Evolutionary conservation across 2,329 filamentous ascomycete genomes (phyloP), one percentile per base, ranked within the genome.

Genomic region (Fusarium napiforme): DNA sequence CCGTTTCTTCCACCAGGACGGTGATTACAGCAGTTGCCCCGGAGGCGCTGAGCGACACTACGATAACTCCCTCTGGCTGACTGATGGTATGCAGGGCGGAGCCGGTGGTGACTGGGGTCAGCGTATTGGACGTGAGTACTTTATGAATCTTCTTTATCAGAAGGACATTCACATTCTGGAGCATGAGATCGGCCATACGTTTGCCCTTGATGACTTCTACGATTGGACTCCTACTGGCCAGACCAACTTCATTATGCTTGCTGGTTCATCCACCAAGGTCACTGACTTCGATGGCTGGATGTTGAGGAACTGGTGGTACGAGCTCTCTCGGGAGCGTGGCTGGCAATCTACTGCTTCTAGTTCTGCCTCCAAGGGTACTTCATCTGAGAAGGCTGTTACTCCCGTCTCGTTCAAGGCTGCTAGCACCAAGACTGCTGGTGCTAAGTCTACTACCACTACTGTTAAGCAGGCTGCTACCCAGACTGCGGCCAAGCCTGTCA

Each of bases 231-330:
- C 85, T 1, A 79, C 78, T 10, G 84, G 84, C 10, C 72, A 83
- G 37, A 74, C 76, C 12, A 83, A 79, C 74, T 86, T 86, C 77
- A 80, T 86, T 69, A 86, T 87, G 85, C 73, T 81, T 49, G 84
- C 85, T 53, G 85, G 85, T 8, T 82, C 81, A 50, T 78, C 85
- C 2, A 78, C 73, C 26, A 66, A 80, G 52, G 80, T 86, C 26
- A 87, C 85, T 5, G 84, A 87, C 46, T 87, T 87, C 55, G 85
- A 86, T 59, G 83, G 82, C 26, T 86, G 85, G 85, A 86, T 86
- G 84, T 75, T 83, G 52, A 76, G 84, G 4, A 84, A 86, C 74
- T 86, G 84, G 84, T 86, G 84, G 84, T 78, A 81, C 39, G 75
- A 81, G 67, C 72, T 81, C 39, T 81, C 79, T 34, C 78, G 79